These are phyloP conservation scores for Vigna nakashimae DNA, from an alignment of 306 rosid genomes.

Conservation along the genomic window DNA sequence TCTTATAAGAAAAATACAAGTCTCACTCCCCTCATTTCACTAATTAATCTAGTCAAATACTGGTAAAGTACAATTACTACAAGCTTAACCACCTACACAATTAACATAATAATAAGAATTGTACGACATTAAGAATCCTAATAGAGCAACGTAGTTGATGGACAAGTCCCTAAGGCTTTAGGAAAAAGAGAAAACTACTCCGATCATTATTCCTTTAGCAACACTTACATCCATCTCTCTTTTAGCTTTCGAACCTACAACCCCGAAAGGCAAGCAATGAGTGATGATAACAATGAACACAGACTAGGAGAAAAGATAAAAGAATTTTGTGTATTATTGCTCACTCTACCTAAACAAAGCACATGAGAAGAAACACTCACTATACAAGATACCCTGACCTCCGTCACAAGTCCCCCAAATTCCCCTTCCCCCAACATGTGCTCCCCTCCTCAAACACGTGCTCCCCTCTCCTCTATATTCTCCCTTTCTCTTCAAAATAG, in stretches of 20 bases:
- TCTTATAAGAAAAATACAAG: slow-evolving; percentile 6
- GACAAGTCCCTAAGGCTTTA: background rate
- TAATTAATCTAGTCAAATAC: slow-evolving; percentile 26
- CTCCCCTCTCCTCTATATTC: too few relatives aligned
- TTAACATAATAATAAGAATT: slow-evolving; percentile 5
- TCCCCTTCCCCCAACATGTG: too few relatives aligned
- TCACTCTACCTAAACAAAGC: too few relatives aligned
- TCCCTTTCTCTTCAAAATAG: too few relatives aligned
- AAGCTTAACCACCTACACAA: slow-evolving; percentile 21
- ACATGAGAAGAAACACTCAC: too few relatives aligned
- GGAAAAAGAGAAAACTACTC: background rate
- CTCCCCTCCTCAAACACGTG: too few relatives aligned
- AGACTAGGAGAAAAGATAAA: too few relatives aligned
- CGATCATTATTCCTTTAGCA: background rate
- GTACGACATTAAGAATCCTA: slow-evolving; percentile 18
- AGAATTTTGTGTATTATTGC: too few relatives aligned
- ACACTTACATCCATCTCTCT: background rate
- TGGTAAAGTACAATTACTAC: slow-evolving; percentile 8
- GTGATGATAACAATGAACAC: background rate
- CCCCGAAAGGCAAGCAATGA: background rate
- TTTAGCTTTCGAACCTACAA: background rate
- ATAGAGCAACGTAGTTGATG: background rate
- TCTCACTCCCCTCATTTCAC: slow-evolving; percentile 23
- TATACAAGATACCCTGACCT: too few relatives aligned
- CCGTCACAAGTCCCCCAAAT: too few relatives aligned